Percentiles rank a stretch among this genome's conserved stretches.
Evolutionary conservation across 2,329 filamentous ascomycete genomes (phyloP).

Genomic region (Talaromyces sp.): DNA sequence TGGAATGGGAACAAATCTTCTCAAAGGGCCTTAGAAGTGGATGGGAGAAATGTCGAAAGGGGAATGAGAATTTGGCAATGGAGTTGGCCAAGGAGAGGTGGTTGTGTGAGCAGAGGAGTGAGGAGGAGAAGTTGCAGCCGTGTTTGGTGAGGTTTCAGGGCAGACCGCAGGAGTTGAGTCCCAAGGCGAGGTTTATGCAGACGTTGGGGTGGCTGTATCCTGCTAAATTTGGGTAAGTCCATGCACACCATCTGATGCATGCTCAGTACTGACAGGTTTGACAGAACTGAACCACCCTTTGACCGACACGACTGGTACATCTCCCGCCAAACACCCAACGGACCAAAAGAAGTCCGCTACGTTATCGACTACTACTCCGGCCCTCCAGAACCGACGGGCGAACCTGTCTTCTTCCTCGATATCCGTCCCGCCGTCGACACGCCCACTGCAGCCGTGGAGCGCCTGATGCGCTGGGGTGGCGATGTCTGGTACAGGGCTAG

Average conservation of each 20-base stretch:
- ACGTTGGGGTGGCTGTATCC: conserved; percentile 78
- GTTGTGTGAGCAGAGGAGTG: conserved; percentile 29
- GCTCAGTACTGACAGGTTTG: not conserved
- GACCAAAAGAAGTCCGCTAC: conserved; percentile 79
- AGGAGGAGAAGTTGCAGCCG: conserved; percentile 51
- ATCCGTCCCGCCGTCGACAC: conserved; percentile 85
- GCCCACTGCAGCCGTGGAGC: conserved; percentile 75
- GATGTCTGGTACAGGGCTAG: conserved; percentile 92
- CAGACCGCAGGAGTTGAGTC: conserved; percentile 82
- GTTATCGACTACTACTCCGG: conserved; percentile 96
- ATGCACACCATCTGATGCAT: not conserved
- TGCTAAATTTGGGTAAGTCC: conserved; percentile 68
- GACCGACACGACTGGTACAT: conserved; percentile 98
- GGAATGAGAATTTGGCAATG: conserved; percentile 64
- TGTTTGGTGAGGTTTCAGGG: conserved; percentile 85
- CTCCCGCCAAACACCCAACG: conserved; percentile 64
- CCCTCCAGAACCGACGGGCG: conserved; percentile 75
- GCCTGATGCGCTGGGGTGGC: conserved; percentile 82
- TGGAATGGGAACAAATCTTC: conserved; percentile 90
- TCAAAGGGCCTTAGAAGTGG: conserved; percentile 68
- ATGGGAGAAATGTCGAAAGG: conserved; percentile 70
- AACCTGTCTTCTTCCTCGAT: conserved; percentile 94
- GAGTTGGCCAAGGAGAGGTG: conserved; percentile 55
- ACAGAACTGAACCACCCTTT: conserved; percentile 78
- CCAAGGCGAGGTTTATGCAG: conserved; percentile 83